Percentiles rank a stretch among this genome's conserved stretches.
Evolutionary conservation across 148 eudicot species (phyloP).

Genomic region (Spergularia marina): DNA sequence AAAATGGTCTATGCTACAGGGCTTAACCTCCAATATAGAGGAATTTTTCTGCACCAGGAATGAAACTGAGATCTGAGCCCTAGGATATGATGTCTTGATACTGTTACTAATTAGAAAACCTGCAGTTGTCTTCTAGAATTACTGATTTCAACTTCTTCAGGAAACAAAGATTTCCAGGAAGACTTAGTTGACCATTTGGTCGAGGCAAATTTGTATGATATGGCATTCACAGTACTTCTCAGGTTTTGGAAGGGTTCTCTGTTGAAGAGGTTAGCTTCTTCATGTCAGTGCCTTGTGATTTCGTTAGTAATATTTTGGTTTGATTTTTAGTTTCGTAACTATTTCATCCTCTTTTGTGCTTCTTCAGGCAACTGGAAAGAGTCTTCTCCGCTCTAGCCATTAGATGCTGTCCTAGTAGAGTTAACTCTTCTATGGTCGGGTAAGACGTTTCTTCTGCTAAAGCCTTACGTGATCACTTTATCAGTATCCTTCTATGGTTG

Average conservation of each 20-base stretch:
- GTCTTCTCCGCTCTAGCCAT: conserved; percentile 68
- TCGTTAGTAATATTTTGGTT: not conserved
- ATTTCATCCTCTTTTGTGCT: not conserved
- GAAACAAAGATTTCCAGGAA: conserved; percentile 46
- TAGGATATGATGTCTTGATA: not conserved
- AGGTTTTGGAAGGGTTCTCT: conserved; percentile 88
- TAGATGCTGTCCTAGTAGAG: conserved; percentile 72
- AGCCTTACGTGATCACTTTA: not conserved
- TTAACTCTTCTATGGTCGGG: conserved; percentile 43
- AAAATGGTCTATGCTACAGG: not conserved
- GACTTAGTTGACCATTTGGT: conserved; percentile 74
- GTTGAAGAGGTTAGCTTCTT: conserved; percentile 60
- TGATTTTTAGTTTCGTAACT: not conserved
- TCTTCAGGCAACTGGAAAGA: conserved; percentile 75
- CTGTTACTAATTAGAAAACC: not conserved
- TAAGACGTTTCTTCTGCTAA: conserved; percentile 33
- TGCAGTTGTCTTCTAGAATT: not conserved
- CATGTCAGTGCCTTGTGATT: not conserved
- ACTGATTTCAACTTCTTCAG: conserved; percentile 35
- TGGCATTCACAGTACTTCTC: conserved; percentile 80
- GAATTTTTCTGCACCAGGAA: not conserved
- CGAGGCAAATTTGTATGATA: conserved; percentile 71
- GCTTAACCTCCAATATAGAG: not conserved
- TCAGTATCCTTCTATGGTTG: not conserved
- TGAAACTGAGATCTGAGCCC: not conserved